These are phyloP conservation scores for Anisodus tanguticus DNA, from an alignment of 257 asterid species.

Conservation along the genomic window DNA sequence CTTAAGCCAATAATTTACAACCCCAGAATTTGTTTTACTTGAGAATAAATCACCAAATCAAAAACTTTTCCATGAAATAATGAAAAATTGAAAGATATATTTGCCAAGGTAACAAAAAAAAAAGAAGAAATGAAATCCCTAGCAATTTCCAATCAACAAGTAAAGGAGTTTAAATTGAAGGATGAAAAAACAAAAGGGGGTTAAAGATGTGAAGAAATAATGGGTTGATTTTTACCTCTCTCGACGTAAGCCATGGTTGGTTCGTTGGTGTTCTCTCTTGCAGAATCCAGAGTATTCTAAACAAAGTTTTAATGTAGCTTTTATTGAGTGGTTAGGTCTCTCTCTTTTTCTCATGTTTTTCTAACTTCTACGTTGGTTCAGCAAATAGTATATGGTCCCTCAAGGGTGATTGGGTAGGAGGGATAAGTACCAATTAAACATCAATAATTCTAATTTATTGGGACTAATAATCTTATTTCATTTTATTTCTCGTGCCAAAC, in stretches of 20 bases:
- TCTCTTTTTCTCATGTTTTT: not conserved
- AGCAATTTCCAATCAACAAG: conserved; percentile 11
- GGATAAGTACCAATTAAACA: too few relatives aligned
- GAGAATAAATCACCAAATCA: not conserved
- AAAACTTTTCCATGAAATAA: not conserved
- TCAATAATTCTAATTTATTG: too few relatives aligned
- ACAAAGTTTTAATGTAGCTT: not conserved
- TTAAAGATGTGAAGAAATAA: not conserved
- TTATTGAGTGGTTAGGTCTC: not conserved
- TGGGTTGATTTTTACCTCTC: conserved; percentile 50
- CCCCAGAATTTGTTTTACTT: not conserved
- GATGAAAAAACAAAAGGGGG: not conserved
- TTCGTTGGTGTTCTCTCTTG: not conserved
- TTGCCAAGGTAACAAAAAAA: too few relatives aligned
- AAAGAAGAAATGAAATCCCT: not conserved
- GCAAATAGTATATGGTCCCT: not conserved
- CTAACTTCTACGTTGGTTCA: not conserved
- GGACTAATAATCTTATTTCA: too few relatives aligned
- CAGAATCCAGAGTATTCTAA: too few relatives aligned
- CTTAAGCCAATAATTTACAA: not conserved
- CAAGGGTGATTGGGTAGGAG: not conserved
- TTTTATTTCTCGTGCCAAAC: not conserved
- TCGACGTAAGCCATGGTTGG: conserved; percentile 75
- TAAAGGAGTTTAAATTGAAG: not conserved
- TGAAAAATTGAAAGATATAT: too few relatives aligned